Base-by-base conservation (phyloP, 2,329 filamentous ascomycete species). In the Neonectria hederae region DNA sequence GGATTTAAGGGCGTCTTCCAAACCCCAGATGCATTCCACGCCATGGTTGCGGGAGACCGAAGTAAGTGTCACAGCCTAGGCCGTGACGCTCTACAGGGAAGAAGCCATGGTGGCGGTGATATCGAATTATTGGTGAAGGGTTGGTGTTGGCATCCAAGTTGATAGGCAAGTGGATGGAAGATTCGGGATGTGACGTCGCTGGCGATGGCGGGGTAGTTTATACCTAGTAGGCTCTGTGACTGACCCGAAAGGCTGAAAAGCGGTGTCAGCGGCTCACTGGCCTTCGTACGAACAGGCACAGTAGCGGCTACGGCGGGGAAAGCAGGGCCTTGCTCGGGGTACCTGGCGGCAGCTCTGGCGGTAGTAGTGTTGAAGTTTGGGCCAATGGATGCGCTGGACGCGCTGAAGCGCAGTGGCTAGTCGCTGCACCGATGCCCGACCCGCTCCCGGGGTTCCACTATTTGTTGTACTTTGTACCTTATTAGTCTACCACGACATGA, bases 51-150 rank as follows among this genome's bases (percentile, higher is more conserved):
- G 76, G 66, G 75, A 72, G 65, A 63, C 70, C 59, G 61, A 72
- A 71, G 70, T 67, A 80, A 81, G 76, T 73, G 75, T 77, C 83
- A 86, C 85, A 87, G 85, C 85, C 80, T 78, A 79, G 77, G 85
- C 85, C 79, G 85, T 76, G 81, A 79, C 78, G 75, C 75, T 79
- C 81, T 82, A 86, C 78, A 80, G 77, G 76, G 76, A 78, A 72
- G 76, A 78, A 77, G 77, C 81, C 85, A 87, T 86, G 56, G 59
- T 66, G 62, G 60, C 65, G 30, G 22, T 19, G 63, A 61, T 64
- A 63, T 53, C 55, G 38, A 57, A 54, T 66, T 59, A 26, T 59
- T 61, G 49, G 53, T 54, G 61, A 63, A 56, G 62, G 26, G 24
- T 62, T 62, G 52, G 59, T 68, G 61, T 63, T 61, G 64, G 46